Evolutionary conservation across 495 filamentous ascomycete species (phyloP), one percentile per base, ranked within the genome.

Genomic region (Lepraria neglecta): DNA sequence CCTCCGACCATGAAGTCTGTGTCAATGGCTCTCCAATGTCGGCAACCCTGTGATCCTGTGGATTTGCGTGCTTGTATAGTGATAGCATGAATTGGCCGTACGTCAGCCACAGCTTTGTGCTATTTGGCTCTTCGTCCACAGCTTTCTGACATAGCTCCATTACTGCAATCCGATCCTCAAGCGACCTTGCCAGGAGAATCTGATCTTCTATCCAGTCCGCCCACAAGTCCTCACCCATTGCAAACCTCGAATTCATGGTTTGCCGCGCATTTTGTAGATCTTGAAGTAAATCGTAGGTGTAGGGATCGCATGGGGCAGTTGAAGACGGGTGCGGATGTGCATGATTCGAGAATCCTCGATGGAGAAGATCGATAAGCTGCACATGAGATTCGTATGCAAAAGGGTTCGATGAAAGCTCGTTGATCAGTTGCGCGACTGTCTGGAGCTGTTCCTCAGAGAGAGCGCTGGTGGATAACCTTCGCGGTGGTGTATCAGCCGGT

Each of bases 41-140:
- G 40, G 75, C 73, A 67, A 85, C 81, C 58, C 81, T 84, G 11
- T 59, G 33, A n/a, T 51, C 52, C 14, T 62, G 46, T 15, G 43
- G 52, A 68, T 83, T 80, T 31, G 83, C 75, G 35, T 77, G 71
- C 31, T 74, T 80, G 66, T 90, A 88, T 9, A 95, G 81, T 21
- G 85, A 84, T 68, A 87, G 82, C 62, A 96, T 82, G 78, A 87
- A 97, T 65, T 95, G 86, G 62, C 88, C 92, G 73, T 96, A 97
- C 21, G 87, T 80, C 59, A 84, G 78, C 92, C 95, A 98, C 17
- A 98, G 78, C 69, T 86, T 89, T 40, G 87, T 81, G 67, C 92
- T 96, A 58, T 82, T 85, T 47, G 87, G 84, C 69, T 97, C 92
- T 64, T 92, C 90, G 59, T 81, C 76, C 35, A 94, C 84, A 24